Evolutionary conservation across 2,329 filamentous ascomycete genomes (phyloP).

Genomic region (Ophiosphaerella narmari): DNA sequence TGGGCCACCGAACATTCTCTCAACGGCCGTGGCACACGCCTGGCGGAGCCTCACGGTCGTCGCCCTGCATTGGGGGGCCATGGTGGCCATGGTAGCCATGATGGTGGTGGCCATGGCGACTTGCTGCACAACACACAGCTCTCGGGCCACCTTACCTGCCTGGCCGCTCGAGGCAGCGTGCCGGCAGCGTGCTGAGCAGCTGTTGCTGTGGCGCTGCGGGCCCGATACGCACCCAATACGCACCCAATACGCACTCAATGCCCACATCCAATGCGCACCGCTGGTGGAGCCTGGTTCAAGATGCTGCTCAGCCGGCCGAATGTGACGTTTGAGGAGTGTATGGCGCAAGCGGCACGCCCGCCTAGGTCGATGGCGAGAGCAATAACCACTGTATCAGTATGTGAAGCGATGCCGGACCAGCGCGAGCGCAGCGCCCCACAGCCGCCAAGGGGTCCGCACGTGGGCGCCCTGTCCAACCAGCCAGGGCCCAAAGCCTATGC

Average conservation of each 20-base stretch:
- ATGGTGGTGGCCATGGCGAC: slow-evolving; percentile 16
- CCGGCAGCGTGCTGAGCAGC: slow-evolving; percentile 11
- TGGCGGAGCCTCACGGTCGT: slow-evolving; percentile 10
- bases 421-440: slow-evolving; percentile 4
- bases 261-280: too few relatives aligned
- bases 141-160: slow-evolving; percentile 26
- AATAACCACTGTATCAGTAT: slow-evolving; percentile 1
- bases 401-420: not conserved
- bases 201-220: slow-evolving; percentile 4
- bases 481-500: not conserved
- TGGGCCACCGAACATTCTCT: slow-evolving; percentile 11
- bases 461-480: slow-evolving; percentile 22
- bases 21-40: slow-evolving; percentile 25
- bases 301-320: slow-evolving; percentile 15
- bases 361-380: too few relatives aligned
- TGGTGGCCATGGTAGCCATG: slow-evolving; percentile 25
- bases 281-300: too few relatives aligned
- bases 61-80: slow-evolving; percentile 18
- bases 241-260: too few relatives aligned
- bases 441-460: slow-evolving; percentile 25
- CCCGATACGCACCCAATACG: too few relatives aligned
- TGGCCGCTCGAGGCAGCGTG: slow-evolving; percentile 7
- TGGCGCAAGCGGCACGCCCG: slow-evolving; percentile 5
- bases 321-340: slow-evolving; percentile 26
- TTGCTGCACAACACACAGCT: slow-evolving; percentile 21